phyloP scores from a whole-genome alignment of 768 basidiomycete genomes.

The Tricholoma saponaceum region DNA sequence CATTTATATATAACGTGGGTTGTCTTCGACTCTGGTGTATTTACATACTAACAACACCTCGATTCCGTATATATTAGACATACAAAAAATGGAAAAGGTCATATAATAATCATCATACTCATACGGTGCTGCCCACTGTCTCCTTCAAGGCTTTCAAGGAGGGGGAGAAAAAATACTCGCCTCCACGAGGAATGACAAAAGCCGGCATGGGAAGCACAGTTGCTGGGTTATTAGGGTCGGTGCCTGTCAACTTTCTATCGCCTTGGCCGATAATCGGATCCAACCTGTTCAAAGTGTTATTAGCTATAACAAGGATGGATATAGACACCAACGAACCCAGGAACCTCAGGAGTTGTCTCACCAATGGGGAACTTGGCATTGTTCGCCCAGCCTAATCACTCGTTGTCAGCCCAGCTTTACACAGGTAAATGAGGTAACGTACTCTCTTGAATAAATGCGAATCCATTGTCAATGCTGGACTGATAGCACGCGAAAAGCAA shows the following conservation, averaged over 20 bases:
- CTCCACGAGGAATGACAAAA: conserved; percentile 43
- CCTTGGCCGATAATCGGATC: conserved; percentile 45
- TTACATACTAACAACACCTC: neutral
- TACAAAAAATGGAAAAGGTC: neutral
- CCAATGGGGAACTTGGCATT: conserved; percentile 30
- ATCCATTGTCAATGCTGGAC: conserved; percentile 35
- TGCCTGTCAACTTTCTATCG: conserved; percentile 21
- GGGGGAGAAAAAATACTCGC: conserved; percentile 53
- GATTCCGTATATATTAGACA: neutral
- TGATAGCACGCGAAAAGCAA: conserved; percentile 44
- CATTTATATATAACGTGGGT: neutral
- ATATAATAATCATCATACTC: neutral
- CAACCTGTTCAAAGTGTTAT: conserved; percentile 27
- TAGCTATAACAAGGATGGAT: neutral
- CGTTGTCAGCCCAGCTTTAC: neutral
- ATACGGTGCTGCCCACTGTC: conserved; percentile 18
- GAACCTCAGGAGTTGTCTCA: conserved; percentile 20
- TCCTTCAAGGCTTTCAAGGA: conserved; percentile 42
- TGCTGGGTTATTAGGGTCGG: conserved; percentile 29
- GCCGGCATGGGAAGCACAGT: conserved; percentile 27
- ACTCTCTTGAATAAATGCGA: conserved; percentile 42
- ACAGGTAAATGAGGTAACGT: conserved; percentile 8
- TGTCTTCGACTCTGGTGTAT: neutral
- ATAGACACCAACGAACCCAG: conserved; percentile 23
- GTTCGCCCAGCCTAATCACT: conserved; percentile 34